These are phyloP conservation scores for Aspergillus viridinutans DNA, from an alignment of 2,329 filamentous ascomycete species.

Conservation along the genomic window DNA sequence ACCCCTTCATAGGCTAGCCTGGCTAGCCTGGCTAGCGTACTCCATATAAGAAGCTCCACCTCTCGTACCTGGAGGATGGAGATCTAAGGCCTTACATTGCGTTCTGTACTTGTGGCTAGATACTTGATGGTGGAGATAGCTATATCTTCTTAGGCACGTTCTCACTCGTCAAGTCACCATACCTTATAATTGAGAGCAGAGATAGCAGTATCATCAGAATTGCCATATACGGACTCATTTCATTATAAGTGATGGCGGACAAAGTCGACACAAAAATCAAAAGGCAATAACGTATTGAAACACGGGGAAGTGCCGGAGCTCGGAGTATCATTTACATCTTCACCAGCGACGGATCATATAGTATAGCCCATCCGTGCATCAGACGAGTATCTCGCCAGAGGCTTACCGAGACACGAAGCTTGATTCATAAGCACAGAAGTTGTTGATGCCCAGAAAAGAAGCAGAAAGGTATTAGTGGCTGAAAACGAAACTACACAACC, in stretches of 20 bases:
- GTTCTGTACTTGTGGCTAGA: background rate
- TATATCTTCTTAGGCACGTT: background rate
- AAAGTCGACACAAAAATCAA: constrained; percentile 9
- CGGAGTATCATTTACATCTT: constrained; percentile 44
- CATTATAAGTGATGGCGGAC: constrained; percentile 7
- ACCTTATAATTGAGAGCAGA: background rate
- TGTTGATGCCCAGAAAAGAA: constrained; percentile 32
- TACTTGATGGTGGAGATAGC: background rate
- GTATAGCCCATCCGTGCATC: constrained; percentile 22
- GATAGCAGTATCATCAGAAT: constrained; percentile 11
- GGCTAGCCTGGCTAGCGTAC: background rate
- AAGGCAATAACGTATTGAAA: constrained; percentile 28
- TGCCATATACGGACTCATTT: background rate
- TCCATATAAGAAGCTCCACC: background rate
- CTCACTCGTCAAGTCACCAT: background rate
- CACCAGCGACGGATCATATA: constrained; percentile 26
- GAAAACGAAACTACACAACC: constrained; percentile 29
- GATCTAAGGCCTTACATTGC: background rate
- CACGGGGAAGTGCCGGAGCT: constrained; percentile 34
- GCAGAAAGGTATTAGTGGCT: constrained; percentile 35
- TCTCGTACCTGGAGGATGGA: background rate
- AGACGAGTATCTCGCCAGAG: constrained; percentile 25
- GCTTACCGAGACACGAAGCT: constrained; percentile 23
- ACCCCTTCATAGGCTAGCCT: background rate
- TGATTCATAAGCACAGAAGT: constrained; percentile 26